Evolutionary conservation across 306 rosid species (phyloP).

Genomic region (Boehmeria nivea): DNA sequence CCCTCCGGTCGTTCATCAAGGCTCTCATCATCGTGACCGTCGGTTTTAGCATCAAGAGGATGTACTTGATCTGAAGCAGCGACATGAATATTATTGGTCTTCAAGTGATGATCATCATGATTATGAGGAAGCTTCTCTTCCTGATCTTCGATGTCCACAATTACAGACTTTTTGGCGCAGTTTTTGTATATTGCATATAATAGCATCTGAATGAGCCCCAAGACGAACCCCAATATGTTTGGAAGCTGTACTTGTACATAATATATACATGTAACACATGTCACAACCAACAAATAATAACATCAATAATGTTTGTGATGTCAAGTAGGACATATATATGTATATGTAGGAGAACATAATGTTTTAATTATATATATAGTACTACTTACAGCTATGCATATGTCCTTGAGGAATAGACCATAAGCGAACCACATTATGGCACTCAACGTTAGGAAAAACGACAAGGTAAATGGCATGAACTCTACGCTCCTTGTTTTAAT

Average conservation of each 20-base stretch:
- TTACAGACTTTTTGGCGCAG: constrained; percentile 7
- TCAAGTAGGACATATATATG: too few species aligned
- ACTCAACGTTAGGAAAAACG: constrained; percentile 77
- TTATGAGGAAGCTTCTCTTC: constrained; percentile 21
- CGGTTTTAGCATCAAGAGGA: constrained; percentile 16
- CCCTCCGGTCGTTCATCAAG: background rate
- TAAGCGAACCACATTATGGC: constrained; percentile 80
- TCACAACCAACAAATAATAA: too few species aligned
- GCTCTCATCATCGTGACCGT: background rate
- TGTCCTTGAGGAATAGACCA: constrained; percentile 64
- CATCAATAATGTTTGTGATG: too few species aligned
- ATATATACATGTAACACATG: background rate
- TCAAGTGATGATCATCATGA: constrained; percentile 11
- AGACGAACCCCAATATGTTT: constrained; percentile 53
- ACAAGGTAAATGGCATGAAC: constrained; percentile 68
- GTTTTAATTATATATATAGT: background rate
- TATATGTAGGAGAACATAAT: background rate
- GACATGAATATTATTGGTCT: too few species aligned
- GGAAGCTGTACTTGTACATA: constrained; percentile 39
- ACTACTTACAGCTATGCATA: constrained; percentile 66
- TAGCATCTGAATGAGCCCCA: constrained; percentile 68
- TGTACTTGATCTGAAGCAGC: constrained; percentile 23
- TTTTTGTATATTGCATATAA: constrained; percentile 46
- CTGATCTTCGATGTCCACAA: constrained; percentile 8
- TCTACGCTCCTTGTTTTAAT: constrained; percentile 73